Percentiles rank a stretch among this genome's conserved stretches.
phyloP scores from a whole-genome alignment of 225 moss, liverwort and hornwort genomes.

The Climacium dendroides region DNA sequence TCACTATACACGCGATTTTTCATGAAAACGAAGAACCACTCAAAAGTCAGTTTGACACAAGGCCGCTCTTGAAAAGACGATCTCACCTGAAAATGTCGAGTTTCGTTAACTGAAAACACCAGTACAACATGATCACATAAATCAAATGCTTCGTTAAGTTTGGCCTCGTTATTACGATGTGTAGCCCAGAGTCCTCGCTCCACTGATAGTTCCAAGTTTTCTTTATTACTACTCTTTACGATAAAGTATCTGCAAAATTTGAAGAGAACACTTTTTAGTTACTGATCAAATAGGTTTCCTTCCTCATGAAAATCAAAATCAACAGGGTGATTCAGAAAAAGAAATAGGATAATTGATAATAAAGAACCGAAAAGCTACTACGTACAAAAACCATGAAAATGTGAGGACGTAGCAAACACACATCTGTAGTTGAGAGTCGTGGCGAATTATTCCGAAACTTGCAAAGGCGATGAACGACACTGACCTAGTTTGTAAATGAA shows the following conservation, averaged over 20 bases:
- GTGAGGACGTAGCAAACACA: not conserved
- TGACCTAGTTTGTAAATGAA: not conserved
- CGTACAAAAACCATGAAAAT: not conserved
- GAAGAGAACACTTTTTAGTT: not conserved
- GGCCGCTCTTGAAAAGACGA: not conserved
- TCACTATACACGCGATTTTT: not conserved
- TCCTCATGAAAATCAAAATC: not conserved
- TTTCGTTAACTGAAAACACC: constrained; percentile 96
- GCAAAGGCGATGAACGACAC: not conserved
- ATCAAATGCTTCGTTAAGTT: constrained; percentile 94
- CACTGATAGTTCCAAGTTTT: constrained; percentile 88
- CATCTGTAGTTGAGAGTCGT: not conserved
- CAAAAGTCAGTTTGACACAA: not conserved
- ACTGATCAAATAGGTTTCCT: not conserved
- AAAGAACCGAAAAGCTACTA: not conserved
- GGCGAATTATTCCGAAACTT: not conserved
- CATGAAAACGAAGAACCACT: not conserved
- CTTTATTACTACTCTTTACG: constrained; percentile 98
- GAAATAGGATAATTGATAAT: too few species aligned
- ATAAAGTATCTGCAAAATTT: constrained; percentile 78
- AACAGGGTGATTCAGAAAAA: not conserved
- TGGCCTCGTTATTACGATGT: constrained; percentile 93
- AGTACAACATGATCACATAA: constrained; percentile 88
- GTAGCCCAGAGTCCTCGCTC: constrained; percentile 99
- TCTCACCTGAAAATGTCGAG: constrained; percentile 97